Base-by-base conservation (phyloP, 2,329 filamentous ascomycete genomes). In the Claviceps capensis region DNA sequence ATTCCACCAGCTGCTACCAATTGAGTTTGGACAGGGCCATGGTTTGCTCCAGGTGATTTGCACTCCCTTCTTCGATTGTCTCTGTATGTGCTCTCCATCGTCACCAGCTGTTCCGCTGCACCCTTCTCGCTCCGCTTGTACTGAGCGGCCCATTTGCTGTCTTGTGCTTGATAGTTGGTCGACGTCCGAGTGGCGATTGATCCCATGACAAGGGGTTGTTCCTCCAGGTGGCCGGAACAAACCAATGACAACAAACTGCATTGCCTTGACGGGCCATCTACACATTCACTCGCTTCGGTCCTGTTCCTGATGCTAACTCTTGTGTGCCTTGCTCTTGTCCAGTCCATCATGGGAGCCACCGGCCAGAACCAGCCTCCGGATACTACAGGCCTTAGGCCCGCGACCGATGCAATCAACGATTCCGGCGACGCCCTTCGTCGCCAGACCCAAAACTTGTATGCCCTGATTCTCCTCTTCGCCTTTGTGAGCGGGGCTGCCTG, bases 401-500 rank as follows among this genome's bases (percentile, higher is more conserved):
- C 49, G 45, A 48, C 52, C 50, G 59, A 63, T 52, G 54, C 58
- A 45, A 52, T 60, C 55, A 57, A 62, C 55, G 56, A 62, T 16
- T 17, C 43, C 37, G 66, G 67, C 58, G 72, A 76, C 62, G 61
- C 62, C 51, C 63, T 76, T 45, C 68, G 76, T 57, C 66, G 67
- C 52, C 60, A 67, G 43, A 71, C 73, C 8, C 72, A 79, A 62
- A 72, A 77, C 53, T 61, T 74, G 48, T 79, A 79, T 58, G 71
- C 76, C 14, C 66, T 72, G 51, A 59, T 76, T n/a, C 70, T 81
- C 45, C 71, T 81, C 14, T 49, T 73, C 38, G 65, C 73, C 19
- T 78, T 81, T 59, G 67, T 80, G 54, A 56, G 70, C 41, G 66
- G 73, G 51, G 73, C 75, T 45, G 73, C 72, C 37, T 69, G 73